These are phyloP conservation scores for Penicillium freii DNA, from an alignment of 2,329 filamentous ascomycete species.

Conservation along the genomic window DNA sequence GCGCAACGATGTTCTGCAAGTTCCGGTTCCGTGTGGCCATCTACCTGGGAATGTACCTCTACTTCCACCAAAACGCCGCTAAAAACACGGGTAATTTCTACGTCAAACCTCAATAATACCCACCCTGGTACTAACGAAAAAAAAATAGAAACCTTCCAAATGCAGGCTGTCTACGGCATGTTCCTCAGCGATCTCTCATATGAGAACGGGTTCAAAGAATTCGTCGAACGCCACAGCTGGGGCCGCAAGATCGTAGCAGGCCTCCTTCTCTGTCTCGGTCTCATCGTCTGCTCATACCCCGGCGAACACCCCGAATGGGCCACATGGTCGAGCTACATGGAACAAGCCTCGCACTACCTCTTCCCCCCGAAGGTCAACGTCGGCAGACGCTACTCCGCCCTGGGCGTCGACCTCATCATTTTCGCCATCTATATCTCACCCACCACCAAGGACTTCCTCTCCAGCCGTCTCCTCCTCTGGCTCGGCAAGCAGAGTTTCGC, in stretches of 20 bases:
- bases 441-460: conserved; percentile 50
- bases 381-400: conserved; percentile 47
- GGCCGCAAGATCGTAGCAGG: conserved; percentile 39
- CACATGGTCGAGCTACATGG: conserved; percentile 49
- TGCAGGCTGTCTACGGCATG: conserved; percentile 53
- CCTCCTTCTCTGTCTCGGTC: conserved; percentile 44
- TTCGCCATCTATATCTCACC: conserved; percentile 54
- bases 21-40: conserved; percentile 50
- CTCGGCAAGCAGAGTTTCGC: conserved; percentile 57
- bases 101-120: too few species aligned
- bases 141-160: conserved; percentile 52
- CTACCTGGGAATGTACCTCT: conserved; percentile 47
- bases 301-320: conserved; percentile 52
- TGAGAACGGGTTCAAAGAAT: conserved; percentile 47
- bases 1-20: conserved; percentile 46
- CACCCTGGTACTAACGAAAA: not conserved
- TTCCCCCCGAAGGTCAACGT: conserved; percentile 48
- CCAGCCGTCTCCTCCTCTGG: conserved; percentile 53
- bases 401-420: conserved; percentile 51
- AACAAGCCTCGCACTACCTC: conserved; percentile 43
- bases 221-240: conserved; percentile 45
- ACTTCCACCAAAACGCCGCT: conserved; percentile 51
- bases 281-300: conserved; percentile 52
- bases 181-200: conserved; percentile 54
- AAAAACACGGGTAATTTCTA: conserved; percentile 46